These are phyloP conservation scores for Mucor mucedo DNA, from an alignment of 371 early-diverging fungal genomes.

Conservation along the genomic window DNA sequence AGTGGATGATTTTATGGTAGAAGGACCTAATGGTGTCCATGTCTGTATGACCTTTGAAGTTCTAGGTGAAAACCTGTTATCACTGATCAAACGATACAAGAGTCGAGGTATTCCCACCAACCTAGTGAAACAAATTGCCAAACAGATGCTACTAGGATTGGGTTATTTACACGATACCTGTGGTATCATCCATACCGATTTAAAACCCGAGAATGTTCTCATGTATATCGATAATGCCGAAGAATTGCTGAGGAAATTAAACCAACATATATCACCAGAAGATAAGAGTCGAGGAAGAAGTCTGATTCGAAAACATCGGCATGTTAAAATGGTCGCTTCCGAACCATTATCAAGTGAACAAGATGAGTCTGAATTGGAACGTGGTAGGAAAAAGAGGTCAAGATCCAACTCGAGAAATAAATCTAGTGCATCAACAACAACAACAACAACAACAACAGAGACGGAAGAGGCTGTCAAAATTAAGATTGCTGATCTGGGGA, in stretches of 20 bases:
- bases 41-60: slow-evolving; percentile 98
- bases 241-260: slow-evolving; percentile 52
- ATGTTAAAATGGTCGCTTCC: slow-evolving; percentile 43
- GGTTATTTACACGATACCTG: slow-evolving; percentile 94
- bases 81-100: slow-evolving; percentile 76
- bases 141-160: slow-evolving; percentile 89
- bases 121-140: slow-evolving; percentile 87
- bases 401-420: slow-evolving; percentile 10
- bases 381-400: slow-evolving; percentile 23
- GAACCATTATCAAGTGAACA: slow-evolving; percentile 35
- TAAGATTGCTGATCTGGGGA: slow-evolving; percentile 98
- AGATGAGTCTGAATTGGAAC: slow-evolving; percentile 11
- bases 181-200: slow-evolving; percentile 97
- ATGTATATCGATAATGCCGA: slow-evolving; percentile 90
- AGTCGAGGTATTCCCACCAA: slow-evolving; percentile 86
- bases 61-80: slow-evolving; percentile 92
- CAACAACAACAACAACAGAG: not conserved
- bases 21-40: slow-evolving; percentile 92
- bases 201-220: slow-evolving; percentile 97
- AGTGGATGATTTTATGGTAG: slow-evolving; percentile 86
- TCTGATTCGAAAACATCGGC: slow-evolving; percentile 27
- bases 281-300: slow-evolving; percentile 40
- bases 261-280: not conserved
- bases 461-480: slow-evolving; percentile 61
- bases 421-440: no score